phyloP scores from a whole-genome alignment of 108 stramenopile species.

The Fragilariopsis cylindrus region DNA sequence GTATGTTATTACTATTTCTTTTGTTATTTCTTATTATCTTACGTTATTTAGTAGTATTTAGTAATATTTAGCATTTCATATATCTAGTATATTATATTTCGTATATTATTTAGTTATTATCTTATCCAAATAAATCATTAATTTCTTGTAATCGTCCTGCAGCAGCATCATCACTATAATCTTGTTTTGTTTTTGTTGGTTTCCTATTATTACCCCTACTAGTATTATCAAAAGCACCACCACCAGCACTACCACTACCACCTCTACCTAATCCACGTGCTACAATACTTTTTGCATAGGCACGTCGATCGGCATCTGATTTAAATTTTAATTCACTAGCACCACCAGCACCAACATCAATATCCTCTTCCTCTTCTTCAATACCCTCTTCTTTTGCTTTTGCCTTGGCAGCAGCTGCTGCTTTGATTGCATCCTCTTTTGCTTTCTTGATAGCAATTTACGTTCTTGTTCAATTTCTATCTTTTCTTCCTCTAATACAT shows the following conservation, averaged over 20 bases:
- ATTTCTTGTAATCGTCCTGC: no score
- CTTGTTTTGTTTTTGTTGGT: no score
- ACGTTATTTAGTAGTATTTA: no score
- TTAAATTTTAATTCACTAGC: not conserved
- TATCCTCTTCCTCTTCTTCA: not conserved
- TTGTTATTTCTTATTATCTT: no score
- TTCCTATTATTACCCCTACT: no score
- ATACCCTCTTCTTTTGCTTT: not conserved
- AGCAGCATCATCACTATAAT: no score
- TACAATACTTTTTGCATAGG: constrained; percentile 16
- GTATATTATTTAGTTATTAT: no score
- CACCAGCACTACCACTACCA: not conserved
- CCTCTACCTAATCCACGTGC: not conserved
- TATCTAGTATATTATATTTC: no score
- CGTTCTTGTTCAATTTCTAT: not conserved
- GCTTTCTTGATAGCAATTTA: not conserved
- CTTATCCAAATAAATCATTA: no score
- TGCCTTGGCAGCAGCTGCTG: not conserved
- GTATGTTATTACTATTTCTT: no score
- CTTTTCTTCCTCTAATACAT: constrained; percentile 20
- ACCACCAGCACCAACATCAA: not conserved
- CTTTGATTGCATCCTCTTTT: not conserved
- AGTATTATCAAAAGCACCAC: not conserved
- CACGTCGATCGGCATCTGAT: constrained; percentile 15
- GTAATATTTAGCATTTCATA: no score